Base-by-base conservation (phyloP, 495 filamentous ascomycete genomes). In the Geopyxis carbonaria region DNA sequence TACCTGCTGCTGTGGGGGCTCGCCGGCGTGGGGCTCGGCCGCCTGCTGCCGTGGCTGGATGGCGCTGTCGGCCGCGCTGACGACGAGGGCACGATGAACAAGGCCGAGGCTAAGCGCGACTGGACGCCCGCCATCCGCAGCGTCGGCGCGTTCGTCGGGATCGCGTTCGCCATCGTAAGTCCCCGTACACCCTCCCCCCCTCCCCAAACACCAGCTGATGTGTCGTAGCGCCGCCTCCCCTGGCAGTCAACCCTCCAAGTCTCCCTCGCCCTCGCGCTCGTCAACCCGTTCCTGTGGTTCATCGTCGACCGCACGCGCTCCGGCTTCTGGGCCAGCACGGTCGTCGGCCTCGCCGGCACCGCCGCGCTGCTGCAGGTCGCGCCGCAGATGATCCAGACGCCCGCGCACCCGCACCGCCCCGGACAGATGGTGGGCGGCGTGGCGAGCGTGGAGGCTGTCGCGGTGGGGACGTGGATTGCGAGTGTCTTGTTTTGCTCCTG, bases 211-310 rank as follows among this genome's bases (percentile, higher is more conserved):
- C 5, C 25, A 13, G 24, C 39, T 52, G 47, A 40, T 41, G 29
- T 28, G 48, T 38, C 54, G 23, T 48, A 89, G 77, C 74, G 89
- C 34, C 76, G 74, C 56, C 72, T 91, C 15, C 80, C 82, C 9
- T 97, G 89, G 89, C 67, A 86, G 53, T 94, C 89, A 21, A 92
- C 82, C 3, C 73, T 91, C 5, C 89, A 97, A 59, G 76, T 86
- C 33, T 93, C 89, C 2, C 54, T 93, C 4, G 91, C 86, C 1
- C 75, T 97, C 6, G 81, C 86, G 2, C 75, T 95, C 38, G 83
- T 76, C 4, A 97, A 95, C 53, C 86, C 89, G 2, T 80, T 87
- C 16, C 64, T 97, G 18, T 97, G 89, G 89, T 95, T 91, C 56
- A 64, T 95, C 18, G 75, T 97, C 51, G 89, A 97, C 62, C 79